Conservation (phyloP, 345 rosid species). For the Gossypium sturtianum region DNA sequence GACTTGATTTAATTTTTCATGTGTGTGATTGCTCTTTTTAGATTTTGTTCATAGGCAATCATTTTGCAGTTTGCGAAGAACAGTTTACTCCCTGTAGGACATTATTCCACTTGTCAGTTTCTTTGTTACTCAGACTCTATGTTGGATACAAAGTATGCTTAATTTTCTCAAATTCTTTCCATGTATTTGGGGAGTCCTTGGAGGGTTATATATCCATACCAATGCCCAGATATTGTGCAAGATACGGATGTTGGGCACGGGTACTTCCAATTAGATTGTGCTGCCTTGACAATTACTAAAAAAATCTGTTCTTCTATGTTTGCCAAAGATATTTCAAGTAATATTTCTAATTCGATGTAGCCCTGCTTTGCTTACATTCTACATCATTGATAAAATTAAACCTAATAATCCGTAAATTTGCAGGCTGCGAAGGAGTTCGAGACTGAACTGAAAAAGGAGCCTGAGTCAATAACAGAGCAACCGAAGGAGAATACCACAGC, state of each 20-base stretch:
- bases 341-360: not conserved
- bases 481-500: slow-evolving; percentile 35
- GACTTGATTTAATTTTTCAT: not conserved
- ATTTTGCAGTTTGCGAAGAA: not conserved
- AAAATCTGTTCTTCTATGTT: not conserved
- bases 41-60: not conserved
- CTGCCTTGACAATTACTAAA: not conserved
- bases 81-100: not conserved
- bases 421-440: slow-evolving; percentile 98
- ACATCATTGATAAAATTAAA: not conserved
- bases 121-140: not conserved
- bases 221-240: not conserved
- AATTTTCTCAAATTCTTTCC: not conserved
- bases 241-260: not conserved
- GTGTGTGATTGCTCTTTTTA: not conserved
- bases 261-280: not conserved
- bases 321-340: not conserved
- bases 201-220: not conserved
- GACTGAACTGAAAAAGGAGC: slow-evolving; percentile 86
- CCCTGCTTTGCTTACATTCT: not conserved
- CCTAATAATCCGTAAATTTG: slow-evolving; percentile 17
- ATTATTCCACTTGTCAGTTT: not conserved
- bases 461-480: slow-evolving; percentile 37
- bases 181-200: not conserved
- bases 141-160: not conserved